Evolutionary conservation across 176 grass and related monocot species (phyloP), one percentile per base, ranked within the genome.

Genomic region (Carex scoparia): DNA sequence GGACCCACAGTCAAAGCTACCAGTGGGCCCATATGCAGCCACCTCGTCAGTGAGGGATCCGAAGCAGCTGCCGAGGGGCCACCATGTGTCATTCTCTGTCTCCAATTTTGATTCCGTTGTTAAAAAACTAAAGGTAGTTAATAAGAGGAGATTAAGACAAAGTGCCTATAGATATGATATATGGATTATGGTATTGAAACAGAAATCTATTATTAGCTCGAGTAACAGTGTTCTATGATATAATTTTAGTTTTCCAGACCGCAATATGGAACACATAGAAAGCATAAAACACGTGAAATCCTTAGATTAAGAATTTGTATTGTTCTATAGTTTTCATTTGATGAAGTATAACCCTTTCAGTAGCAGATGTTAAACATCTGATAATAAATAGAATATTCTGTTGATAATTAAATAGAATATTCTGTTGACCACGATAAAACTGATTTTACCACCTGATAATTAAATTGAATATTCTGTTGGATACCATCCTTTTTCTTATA

Each of bases 41-140:
- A 70, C 84, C 0, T 83, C 83, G 1, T 84, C 83, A 56, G 16
- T 37, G 16, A 86, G 75, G 60, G 85, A 79, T 79, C 87, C 85
- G 16, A 85, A 70, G 66, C 84, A 89, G 77, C 90, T 99, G 16
- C 83, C 88, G 4, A 66, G 91, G 73, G 81, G 93, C 70, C 91
- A 99, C 83, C 96, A 98, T 76, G 59, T 95, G 0, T 86, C 85
- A 27, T 98, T 95, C 88, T 88, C 89, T 71, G 88, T 95, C 51
- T 92, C 91, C n/a, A 92, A 98, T 84, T 92, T 90, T 64, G 96
- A 95, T 71, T 67, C 89, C 2, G 93, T 95, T 76, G 53, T 95
- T 18, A 42, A 75, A 77, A 87, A 51, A 27, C 81, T 95, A 1
- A 92, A 84, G 91, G 91, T 89, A 64, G 82, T 85, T 63, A 84